phyloP scores from a whole-genome alignment of 371 early-diverging fungal genomes.

The Dichotomocladium elegans region DNA sequence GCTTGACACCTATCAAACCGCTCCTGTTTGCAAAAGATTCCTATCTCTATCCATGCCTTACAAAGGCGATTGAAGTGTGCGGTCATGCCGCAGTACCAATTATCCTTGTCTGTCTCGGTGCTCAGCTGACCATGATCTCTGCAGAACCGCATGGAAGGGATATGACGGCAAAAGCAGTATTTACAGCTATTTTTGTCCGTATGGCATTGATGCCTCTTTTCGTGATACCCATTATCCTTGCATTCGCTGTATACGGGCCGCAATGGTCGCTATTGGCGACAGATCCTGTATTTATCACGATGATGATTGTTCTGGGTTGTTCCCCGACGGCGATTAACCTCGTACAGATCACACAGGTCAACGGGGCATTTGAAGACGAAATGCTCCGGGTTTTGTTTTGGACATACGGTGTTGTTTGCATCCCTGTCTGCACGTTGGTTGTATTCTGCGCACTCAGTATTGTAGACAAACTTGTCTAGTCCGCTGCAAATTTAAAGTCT shows the following conservation, averaged over 20 bases:
- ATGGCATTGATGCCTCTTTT: constrained; percentile 43
- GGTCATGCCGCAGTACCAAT: constrained; percentile 70
- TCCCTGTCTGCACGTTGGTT: constrained; percentile 46
- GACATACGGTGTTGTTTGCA: constrained; percentile 55
- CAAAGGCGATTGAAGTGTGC: constrained; percentile 63
- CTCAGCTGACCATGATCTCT: constrained; percentile 45
- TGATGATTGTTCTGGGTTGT: constrained; percentile 51
- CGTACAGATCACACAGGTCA: constrained; percentile 54
- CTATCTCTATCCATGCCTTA: constrained; percentile 52
- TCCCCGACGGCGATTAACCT: constrained; percentile 59
- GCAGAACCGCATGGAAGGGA: too few relatives aligned
- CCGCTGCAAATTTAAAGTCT: too few relatives aligned
- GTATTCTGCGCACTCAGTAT: constrained; percentile 44
- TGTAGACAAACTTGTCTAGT: constrained; percentile 21
- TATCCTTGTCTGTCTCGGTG: constrained; percentile 65
- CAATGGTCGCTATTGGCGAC: constrained; percentile 32
- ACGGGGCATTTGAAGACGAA: constrained; percentile 51
- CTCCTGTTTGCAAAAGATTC: constrained; percentile 40
- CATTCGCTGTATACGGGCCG: constrained; percentile 33
- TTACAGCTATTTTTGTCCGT: constrained; percentile 35
- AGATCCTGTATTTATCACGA: constrained; percentile 48
- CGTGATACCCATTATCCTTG: constrained; percentile 38
- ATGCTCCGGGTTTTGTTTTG: constrained; percentile 57
- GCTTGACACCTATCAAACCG: constrained; percentile 45
- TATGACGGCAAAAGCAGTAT: constrained; percentile 30